A percentile compares a stretch with the other conserved stretches of the same genome.
Conservation (phyloP, 176 grass and related monocot genomes). For the Eragrostis nindensis region DNA sequence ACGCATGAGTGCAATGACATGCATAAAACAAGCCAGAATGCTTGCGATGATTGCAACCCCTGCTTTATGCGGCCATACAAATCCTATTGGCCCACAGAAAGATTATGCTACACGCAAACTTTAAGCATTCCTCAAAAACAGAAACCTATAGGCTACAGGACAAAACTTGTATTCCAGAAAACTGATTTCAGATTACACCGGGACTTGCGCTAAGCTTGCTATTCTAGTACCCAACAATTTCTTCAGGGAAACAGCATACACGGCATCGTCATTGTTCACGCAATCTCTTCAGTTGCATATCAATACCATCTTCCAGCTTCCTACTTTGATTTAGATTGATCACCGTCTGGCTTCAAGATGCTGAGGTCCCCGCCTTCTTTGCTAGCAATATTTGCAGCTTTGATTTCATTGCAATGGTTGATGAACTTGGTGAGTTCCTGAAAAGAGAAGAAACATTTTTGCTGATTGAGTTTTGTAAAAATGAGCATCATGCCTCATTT, state of each 20-base stretch:
- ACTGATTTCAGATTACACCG: conserved; percentile 17
- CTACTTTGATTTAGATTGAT: conserved; percentile 60
- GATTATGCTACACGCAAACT: neutral
- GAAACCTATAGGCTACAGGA: neutral
- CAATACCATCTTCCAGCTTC: neutral
- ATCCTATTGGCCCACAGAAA: neutral
- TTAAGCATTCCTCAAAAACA: neutral
- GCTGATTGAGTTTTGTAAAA: neutral
- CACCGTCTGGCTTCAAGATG: conserved; percentile 52
- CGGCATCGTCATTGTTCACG: neutral
- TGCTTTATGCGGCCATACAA: neutral
- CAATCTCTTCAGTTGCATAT: neutral
- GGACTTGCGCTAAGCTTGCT: neutral
- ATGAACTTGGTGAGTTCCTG: conserved; percentile 87
- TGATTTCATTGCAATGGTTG: conserved; percentile 73
- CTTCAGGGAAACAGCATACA: conserved; percentile 7
- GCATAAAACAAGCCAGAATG: neutral
- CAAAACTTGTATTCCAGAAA: conserved; percentile 17
- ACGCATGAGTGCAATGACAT: neutral
- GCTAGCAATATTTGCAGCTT: conserved; percentile 70
- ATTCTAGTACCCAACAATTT: conserved; percentile 8
- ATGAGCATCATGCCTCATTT: neutral
- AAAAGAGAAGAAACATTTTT: neutral
- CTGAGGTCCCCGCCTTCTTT: conserved; percentile 74
- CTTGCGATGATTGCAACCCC: neutral